phyloP scores from a whole-genome alignment of 805 yeast genomes.

The Saccharomycopsis amapae region DNA sequence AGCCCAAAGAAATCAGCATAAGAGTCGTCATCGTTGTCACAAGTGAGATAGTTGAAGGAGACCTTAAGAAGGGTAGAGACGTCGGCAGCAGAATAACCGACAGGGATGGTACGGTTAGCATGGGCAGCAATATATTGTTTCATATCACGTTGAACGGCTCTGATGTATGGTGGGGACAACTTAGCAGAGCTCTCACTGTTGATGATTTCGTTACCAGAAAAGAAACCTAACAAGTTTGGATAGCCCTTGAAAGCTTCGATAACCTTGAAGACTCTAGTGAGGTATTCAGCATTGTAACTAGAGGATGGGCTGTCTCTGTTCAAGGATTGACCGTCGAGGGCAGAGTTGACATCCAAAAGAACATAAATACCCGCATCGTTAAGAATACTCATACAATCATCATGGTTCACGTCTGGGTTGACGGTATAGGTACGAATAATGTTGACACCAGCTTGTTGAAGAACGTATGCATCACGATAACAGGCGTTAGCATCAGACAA shows the following conservation, averaged over 20 bases:
- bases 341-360: constrained; percentile 77
- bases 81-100: constrained; percentile 95
- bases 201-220: constrained; percentile 88
- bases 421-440: constrained; percentile 78
- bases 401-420: constrained; percentile 81
- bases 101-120: constrained; percentile 73
- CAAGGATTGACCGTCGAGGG: constrained; percentile 57
- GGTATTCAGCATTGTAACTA: constrained; percentile 62
- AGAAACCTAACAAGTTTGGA: constrained; percentile 81
- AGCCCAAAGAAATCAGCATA: constrained; percentile 88
- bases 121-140: constrained; percentile 68
- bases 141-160: constrained; percentile 91
- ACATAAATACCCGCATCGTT: constrained; percentile 90
- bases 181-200: constrained; percentile 66
- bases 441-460: constrained; percentile 78
- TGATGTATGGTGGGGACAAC: constrained; percentile 65
- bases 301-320: constrained; percentile 64
- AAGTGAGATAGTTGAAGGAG: constrained; percentile 74
- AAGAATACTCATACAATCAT: constrained; percentile 83
- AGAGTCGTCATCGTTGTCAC: constrained; percentile 52
- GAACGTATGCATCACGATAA: constrained; percentile 69
- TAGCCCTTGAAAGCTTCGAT: constrained; percentile 78
- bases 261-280: constrained; percentile 75
- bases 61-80: constrained; percentile 61
- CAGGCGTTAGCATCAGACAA: constrained; percentile 64